Conservation (phyloP, 768 basidiomycete species). For the Lactarius akahatsu region DNA sequence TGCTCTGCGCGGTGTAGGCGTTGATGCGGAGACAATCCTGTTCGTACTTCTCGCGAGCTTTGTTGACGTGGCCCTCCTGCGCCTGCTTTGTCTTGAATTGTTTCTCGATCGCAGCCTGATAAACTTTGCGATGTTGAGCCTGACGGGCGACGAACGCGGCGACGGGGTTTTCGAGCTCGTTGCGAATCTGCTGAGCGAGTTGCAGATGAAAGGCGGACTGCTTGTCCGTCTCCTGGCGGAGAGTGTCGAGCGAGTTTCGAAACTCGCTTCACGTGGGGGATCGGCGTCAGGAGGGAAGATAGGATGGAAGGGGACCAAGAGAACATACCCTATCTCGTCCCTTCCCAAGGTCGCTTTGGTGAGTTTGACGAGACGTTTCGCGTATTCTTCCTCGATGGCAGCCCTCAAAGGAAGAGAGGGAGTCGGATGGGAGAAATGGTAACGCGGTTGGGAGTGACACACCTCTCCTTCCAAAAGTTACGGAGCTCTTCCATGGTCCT, state of each 20-base stretch:
- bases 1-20: constrained; percentile 87
- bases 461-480: constrained; percentile 95
- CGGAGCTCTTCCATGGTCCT: constrained; percentile 88
- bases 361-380: constrained; percentile 77
- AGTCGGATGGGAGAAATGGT: constrained; percentile 4
- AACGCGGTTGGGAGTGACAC: constrained; percentile 33
- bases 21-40: constrained; percentile 91
- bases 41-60: constrained; percentile 93
- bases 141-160: constrained; percentile 62
- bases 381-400: constrained; percentile 92
- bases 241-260: constrained; percentile 73
- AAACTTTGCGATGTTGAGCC: constrained; percentile 67
- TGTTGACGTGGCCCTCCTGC: constrained; percentile 81
- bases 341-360: constrained; percentile 73
- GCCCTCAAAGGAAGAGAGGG: constrained; percentile 52
- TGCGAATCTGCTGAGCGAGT: constrained; percentile 72
- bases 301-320: neutral
- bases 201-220: constrained; percentile 72
- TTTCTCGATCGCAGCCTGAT: constrained; percentile 81
- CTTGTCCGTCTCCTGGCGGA: constrained; percentile 80
- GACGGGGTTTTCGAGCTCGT: constrained; percentile 69
- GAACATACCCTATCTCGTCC: constrained; percentile 88
- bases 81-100: constrained; percentile 85
- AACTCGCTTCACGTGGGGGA: constrained; percentile 60
- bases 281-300: neutral